Base-by-base conservation (phyloP, 805 yeast species). In the Wickerhamiella qilinensis region DNA sequence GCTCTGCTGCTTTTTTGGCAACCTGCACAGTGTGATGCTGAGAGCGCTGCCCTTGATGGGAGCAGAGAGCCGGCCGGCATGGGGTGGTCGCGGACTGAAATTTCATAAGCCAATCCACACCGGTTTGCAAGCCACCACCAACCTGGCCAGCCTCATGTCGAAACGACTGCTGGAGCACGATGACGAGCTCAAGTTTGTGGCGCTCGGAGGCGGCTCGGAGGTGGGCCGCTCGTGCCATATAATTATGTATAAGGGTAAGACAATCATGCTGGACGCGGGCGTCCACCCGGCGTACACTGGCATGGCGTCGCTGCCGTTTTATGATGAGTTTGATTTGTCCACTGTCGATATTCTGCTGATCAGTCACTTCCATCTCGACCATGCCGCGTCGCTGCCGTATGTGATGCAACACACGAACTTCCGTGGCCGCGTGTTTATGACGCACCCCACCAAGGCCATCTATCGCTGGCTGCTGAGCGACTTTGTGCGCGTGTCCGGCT, bases 371-470 rank as follows among this genome's bases (percentile, higher is more conserved):
- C 99, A 91, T 59, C 65, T 91, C 54, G 99, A 91, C 56, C 99
- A 91, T 58, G 97, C 97, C 1, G 99, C 97, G 0, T 84, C 96
- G 0, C 66, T 91, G 40, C 99, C 99, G 0, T 91, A 86, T 53
- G 97, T 91, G 33, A 85, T 91, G 96, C 94, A 85, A 51, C 93
- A 85, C 52, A 91, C 99, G 1, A 80, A 71, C 46, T 91, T 91
- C 64, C 77, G 75, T 52, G 99, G 99, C 2, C 71, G 95, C 36
- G 98, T 91, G 4, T 88, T 88, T 57, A 91, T 91, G 99, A 91
- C 99, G 22, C 96, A 91, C 58, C 97, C 99, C 4, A 91, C 98
- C 0, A 91, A 91, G 62, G 97, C 98, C 30, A 91, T 91, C 41
- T 91, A 86, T 57, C 71, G 95, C 46, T 91, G 98, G 97, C 68